Evolutionary conservation across 306 rosid genomes (phyloP), one percentile per base, ranked within the genome.

Genomic region (Medicago lupulina): DNA sequence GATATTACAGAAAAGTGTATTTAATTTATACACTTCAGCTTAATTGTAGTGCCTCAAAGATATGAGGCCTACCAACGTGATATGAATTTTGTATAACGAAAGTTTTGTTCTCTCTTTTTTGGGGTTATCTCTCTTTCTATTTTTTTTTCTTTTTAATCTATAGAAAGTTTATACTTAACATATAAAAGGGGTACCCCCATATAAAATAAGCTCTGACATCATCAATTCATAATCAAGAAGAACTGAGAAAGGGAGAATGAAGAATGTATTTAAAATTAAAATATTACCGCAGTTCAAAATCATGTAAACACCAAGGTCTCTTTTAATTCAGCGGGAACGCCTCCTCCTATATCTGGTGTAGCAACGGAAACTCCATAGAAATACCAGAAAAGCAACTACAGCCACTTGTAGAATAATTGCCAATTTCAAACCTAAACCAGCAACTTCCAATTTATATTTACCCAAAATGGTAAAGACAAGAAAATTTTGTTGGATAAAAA

Each of bases 361-460:
- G 66, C 84, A 41, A 17, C 63, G 85, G 41, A 69, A 75, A 59
- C 85, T 79, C 84, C 86, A 61, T 31, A 84, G 60, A 77, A 71
- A 44, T 59, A 86, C 78, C 79, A 82, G 58, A 40, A 63, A 66
- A 82, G 68, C 36, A 58, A 86, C 82, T 34, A 88, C 66, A 81
- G 77, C 73, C 61, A 85, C 78, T 77, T 93, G 95, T 55, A 87
- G 76, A 76, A 87, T 81, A 74, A 86, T 76, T 67, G 86, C 76
- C 64, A 86, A 63, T 87, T 86, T 88, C 86, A 91, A 71, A 76
- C 87, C 98, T 90, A 89, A 58, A 82, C 67, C 69, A 81, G 40
- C n/a, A 70, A 71, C 16, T 21, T 47, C 44, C 60, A 75, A 66
- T n/a, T 55, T 47, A 73, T 39, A 65, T 73, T 73, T 41, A 69